Base-by-base conservation (phyloP, 2,329 filamentous ascomycete genomes). In the Xylariaceae sp. region DNA sequence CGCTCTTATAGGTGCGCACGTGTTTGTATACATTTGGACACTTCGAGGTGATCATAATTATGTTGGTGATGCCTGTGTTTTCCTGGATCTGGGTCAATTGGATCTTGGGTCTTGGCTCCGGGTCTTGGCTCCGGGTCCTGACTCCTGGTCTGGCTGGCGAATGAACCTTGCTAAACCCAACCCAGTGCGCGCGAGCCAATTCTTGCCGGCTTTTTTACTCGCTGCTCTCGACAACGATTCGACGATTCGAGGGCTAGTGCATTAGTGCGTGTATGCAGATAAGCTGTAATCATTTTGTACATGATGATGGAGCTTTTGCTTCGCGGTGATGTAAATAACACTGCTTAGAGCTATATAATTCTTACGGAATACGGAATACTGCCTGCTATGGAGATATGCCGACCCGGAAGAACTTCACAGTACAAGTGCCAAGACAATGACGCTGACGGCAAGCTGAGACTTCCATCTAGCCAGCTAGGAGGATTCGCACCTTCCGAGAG, bases 1-100 rank as follows among this genome's bases (percentile, higher is more conserved):
- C 52, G 51, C 23, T 42, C 37, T 42, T 42, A 42, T 42, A 42
- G 57, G 39, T 23, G 53, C 51, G 51, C 37, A 37, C 23, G 23
- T 30, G 23, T 30, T 30, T 30, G 23, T 30, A 30, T 30, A 30
- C 23, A 30, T 30, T 51, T 45, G 47, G 37, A 53, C 60, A 62
- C 60, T 51, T 62, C 55, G 57, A 30, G 23, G 23, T 5, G 23
- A 30, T 30, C 23, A 30, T 30, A 30, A 30, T 30, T 30, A 30
- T 52, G 57, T 58, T 58, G 61, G 55, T 45, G 58, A 59, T 58
- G 58, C 55, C 55, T 48, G 10, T 59, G 42, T 15, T 45, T 45
- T 45, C n/a, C n/a, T 45, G 42, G 42, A 45, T 45, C 42, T 45
- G 42, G 42, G 9, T n/a, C 9, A n/a, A n/a, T 45, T 13, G 42